Base-by-base conservation (phyloP, 768 basidiomycete species). In the Udeniomyces megalosporus region DNA sequence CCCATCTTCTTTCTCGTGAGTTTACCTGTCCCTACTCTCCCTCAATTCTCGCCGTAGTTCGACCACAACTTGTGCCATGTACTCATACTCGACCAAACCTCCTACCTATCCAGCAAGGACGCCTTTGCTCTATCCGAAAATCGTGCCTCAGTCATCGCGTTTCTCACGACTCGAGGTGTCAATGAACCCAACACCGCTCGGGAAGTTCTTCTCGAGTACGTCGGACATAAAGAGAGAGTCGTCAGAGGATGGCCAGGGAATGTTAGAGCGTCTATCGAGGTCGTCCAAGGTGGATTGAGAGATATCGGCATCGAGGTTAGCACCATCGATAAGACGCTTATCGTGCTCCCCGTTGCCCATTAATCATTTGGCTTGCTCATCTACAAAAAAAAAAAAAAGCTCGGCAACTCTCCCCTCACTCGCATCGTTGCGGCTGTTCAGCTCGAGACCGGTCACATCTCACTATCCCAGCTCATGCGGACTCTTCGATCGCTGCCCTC, bases 391-490 rank as follows among this genome's bases (percentile, higher is more conserved):
- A n/a, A n/a, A n/a, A n/a, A n/a, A n/a, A n/a, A 62, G 61, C 15
- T 62, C 22, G 61, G 47, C 1, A 3, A 6, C 12, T 28, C 34
- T 3, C 38, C 58, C 5, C 15, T 60, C 0, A 12, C 24, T 11
- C 53, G 49, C 42, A 45, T 56, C 3, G 53, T 62, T 44, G 54
- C 55, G 35, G 8, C 26, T 5, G 45, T 56, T 20, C 61, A 62
- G 54, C 53, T 62, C 29, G 53, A 62, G 46, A 47, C 61, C 20
- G 61, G 61, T 6, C 45, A 62, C 53, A 47, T 62, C 45, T 62
- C 61, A 15, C 38, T 62, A 46, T 55, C 54, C 4, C 52, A 46
- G n/a, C 61, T 62, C 6, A 24, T 62, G 15, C n/a, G 35, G 6
- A 45, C 42, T 48, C 45, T 62, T 4, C 32, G 46, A 12, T 46